Conservation (phyloP, 2,329 filamentous ascomycete species). For the Cladophialophora immunda region DNA sequence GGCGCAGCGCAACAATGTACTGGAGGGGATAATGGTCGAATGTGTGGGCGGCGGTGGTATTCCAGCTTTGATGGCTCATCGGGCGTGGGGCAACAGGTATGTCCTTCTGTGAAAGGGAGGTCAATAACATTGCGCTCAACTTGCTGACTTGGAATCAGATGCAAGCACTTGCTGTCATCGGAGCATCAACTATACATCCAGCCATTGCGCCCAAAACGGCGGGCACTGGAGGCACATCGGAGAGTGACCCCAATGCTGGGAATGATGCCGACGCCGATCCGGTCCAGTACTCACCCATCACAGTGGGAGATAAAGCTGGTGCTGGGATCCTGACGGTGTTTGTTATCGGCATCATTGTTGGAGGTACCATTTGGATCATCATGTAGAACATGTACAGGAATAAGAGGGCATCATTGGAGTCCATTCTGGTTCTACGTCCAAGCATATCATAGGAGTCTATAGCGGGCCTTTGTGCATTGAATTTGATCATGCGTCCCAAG, state of each 20-base stretch:
- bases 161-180: constrained; percentile 70
- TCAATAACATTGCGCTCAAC: neutral
- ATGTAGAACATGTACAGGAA: constrained; percentile 29
- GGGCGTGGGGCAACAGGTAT: constrained; percentile 70
- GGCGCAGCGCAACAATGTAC: constrained; percentile 71
- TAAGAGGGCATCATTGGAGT: neutral
- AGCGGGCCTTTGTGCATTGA: neutral
- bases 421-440: constrained; percentile 10
- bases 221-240: constrained; percentile 64
- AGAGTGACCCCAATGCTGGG: constrained; percentile 50
- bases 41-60: constrained; percentile 72
- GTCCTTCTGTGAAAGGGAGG: constrained; percentile 1
- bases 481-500: neutral
- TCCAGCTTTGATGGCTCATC: constrained; percentile 64
- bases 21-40: constrained; percentile 64
- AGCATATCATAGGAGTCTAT: neutral
- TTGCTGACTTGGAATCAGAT: constrained; percentile 51
- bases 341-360: constrained; percentile 44
- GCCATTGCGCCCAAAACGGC: constrained; percentile 60
- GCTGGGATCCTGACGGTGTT: constrained; percentile 50
- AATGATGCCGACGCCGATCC: constrained; percentile 26
- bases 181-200: constrained; percentile 65
- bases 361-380: constrained; percentile 46
- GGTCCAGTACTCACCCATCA: constrained; percentile 36
- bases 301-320: constrained; percentile 49